phyloP scores from a whole-genome alignment of 225 moss, liverwort and hornwort genomes.

The Pseudoscleropodium purum region DNA sequence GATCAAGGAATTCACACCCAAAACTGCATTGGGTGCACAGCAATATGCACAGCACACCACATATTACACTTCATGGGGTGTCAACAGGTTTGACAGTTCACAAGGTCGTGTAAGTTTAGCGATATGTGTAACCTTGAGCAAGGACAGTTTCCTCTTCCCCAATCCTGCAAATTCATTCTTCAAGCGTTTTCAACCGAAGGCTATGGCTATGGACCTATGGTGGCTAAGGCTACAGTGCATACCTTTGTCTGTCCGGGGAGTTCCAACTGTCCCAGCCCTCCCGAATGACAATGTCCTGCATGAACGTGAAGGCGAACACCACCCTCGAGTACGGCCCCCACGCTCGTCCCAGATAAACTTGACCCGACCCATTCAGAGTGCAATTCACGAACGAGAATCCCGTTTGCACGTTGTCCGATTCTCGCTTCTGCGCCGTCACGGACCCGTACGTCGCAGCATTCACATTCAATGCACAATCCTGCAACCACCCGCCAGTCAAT shows the following conservation, averaged over 20 bases:
- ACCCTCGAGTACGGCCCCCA: constrained; percentile 59
- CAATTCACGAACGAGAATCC: constrained; percentile 45
- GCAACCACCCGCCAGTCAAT: background rate
- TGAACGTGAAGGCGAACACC: constrained; percentile 39
- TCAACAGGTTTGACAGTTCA: background rate
- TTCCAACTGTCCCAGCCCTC: constrained; percentile 56
- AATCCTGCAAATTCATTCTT: background rate
- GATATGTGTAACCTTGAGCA: too few species aligned
- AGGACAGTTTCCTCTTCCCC: too few species aligned
- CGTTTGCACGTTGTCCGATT: constrained; percentile 5
- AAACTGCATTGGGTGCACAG: background rate
- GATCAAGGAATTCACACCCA: background rate
- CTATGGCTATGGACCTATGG: background rate
- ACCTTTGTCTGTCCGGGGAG: constrained; percentile 37
- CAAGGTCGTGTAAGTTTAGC: too few species aligned
- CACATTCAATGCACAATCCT: constrained; percentile 34
- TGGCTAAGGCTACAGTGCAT: background rate
- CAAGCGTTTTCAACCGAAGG: background rate
- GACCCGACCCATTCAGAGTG: constrained; percentile 34
- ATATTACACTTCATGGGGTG: background rate
- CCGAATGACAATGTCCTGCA: constrained; percentile 33
- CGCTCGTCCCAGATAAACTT: constrained; percentile 44
- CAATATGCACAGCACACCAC: too few species aligned
- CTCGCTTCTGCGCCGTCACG: constrained; percentile 46
- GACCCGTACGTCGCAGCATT: constrained; percentile 34